A percentile compares a stretch with the other conserved stretches of the same genome.
These are phyloP conservation scores for Akanthomyces uredinophilus DNA, from an alignment of 2,329 filamentous ascomycete species.

Conservation along the genomic window DNA sequence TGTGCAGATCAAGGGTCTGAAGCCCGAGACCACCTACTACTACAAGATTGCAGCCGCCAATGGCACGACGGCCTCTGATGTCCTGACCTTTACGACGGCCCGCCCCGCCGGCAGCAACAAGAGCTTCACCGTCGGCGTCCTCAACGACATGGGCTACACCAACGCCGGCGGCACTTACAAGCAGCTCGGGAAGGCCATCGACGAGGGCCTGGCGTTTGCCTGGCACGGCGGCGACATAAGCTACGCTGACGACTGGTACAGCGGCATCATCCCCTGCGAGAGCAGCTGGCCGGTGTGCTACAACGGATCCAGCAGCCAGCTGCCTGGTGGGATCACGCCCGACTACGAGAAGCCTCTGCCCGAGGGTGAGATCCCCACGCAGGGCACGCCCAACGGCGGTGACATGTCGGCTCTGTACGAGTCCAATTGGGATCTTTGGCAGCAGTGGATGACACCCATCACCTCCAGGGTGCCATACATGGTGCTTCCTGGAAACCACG, in stretches of 20 bases:
- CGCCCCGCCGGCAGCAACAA: constrained; percentile 36
- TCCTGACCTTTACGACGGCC: constrained; percentile 43
- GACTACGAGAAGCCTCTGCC: constrained; percentile 41
- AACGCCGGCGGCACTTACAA: constrained; percentile 44
- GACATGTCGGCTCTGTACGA: constrained; percentile 46
- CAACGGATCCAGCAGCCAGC: constrained; percentile 38
- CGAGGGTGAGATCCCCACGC: constrained; percentile 38
- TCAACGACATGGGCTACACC: constrained; percentile 51
- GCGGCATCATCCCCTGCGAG: constrained; percentile 44
- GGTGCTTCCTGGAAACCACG: constrained; percentile 47
- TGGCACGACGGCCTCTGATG: constrained; percentile 42
- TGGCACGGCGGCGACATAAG: constrained; percentile 50
- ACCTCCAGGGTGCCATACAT: constrained; percentile 43
- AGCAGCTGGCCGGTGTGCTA: constrained; percentile 46
- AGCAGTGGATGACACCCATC: constrained; percentile 41
- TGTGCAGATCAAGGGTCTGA: constrained; percentile 37
- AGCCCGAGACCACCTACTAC: constrained; percentile 43
- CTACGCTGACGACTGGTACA: constrained; percentile 48
- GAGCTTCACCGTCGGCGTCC: constrained; percentile 40
- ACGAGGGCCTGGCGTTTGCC: constrained; percentile 43
- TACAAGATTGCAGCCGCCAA: constrained; percentile 45
- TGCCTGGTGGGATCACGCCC: constrained; percentile 35
- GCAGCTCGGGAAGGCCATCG: constrained; percentile 34
- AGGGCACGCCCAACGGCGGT: constrained; percentile 42
- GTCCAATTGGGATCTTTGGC: constrained; percentile 48